A percentile compares a stretch with the other conserved stretches of the same genome.
Conservation (phyloP, 805 yeast genomes). For the Ogataea paraovalis region DNA sequence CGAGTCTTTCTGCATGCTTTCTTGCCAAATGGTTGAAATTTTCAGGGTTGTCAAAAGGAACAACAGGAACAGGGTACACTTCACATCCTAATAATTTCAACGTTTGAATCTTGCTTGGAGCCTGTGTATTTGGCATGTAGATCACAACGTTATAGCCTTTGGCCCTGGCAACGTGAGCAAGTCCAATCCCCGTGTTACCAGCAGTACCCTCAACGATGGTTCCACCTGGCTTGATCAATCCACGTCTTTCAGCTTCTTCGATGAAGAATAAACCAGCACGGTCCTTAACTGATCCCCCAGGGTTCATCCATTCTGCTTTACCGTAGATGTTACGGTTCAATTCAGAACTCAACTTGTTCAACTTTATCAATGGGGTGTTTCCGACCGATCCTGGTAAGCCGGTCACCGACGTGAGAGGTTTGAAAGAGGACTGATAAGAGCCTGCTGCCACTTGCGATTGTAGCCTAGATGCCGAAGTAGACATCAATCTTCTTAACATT, state of each 20-base stretch:
- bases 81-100: slow-evolving; percentile 77
- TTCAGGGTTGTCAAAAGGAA: slow-evolving; percentile 73
- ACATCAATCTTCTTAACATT: slow-evolving; percentile 13
- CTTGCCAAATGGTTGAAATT: slow-evolving; percentile 86
- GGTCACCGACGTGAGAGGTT: slow-evolving; percentile 59
- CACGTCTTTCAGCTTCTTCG: slow-evolving; percentile 71
- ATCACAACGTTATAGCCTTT: slow-evolving; percentile 82
- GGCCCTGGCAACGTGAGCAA: slow-evolving; percentile 76
- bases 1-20: slow-evolving; percentile 71
- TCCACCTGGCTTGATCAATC: slow-evolving; percentile 68
- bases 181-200: slow-evolving; percentile 93
- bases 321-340: slow-evolving; percentile 76
- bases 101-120: slow-evolving; percentile 73
- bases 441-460: not conserved
- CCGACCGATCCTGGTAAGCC: slow-evolving; percentile 87
- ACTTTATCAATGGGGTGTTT: slow-evolving; percentile 79
- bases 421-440: slow-evolving; percentile 38
- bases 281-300: slow-evolving; percentile 91
- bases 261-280: slow-evolving; percentile 79
- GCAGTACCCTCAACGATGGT: slow-evolving; percentile 93
- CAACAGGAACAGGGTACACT: slow-evolving; percentile 86
- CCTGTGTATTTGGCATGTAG: slow-evolving; percentile 89
- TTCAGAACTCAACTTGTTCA: slow-evolving; percentile 52
- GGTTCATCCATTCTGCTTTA: slow-evolving; percentile 89
- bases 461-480: slow-evolving; percentile 3